Evolutionary conservation across 1,284 basidiomycete species (phyloP).

Genomic region (Microbotryum intermedium): DNA sequence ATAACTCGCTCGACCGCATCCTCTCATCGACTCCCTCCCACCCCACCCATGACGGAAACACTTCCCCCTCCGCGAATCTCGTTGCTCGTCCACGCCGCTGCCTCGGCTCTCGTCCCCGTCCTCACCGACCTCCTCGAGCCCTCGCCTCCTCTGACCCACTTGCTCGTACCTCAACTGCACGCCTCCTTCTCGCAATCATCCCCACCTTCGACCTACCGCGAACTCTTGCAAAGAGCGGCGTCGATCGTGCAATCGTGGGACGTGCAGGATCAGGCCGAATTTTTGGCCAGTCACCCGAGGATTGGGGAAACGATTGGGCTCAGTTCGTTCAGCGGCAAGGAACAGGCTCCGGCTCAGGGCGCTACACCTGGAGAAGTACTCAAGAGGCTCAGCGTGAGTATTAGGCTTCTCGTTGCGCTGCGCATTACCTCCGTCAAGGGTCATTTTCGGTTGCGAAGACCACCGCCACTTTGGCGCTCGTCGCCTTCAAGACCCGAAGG

Average conservation of each 20-base stretch:
- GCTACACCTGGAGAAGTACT: constrained; percentile 31
- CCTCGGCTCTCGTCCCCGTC: constrained; percentile 33
- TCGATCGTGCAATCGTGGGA: constrained; percentile 53
- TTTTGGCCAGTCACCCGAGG: constrained; percentile 74
- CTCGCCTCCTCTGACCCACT: constrained; percentile 51
- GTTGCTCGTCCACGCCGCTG: constrained; percentile 20
- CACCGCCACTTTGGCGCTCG: too few species aligned
- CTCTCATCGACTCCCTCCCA: too few species aligned
- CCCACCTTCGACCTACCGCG: constrained; percentile 44
- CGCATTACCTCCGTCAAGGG: background rate
- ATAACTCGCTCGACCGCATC: too few species aligned
- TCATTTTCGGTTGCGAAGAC: too few species aligned
- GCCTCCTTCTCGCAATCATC: constrained; percentile 12
- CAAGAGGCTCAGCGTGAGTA: constrained; percentile 29
- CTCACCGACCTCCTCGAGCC: constrained; percentile 60
- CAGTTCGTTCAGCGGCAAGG: constrained; percentile 61
- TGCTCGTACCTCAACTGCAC: constrained; percentile 53
- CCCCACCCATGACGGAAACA: background rate
- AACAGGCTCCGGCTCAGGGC: constrained; percentile 51
- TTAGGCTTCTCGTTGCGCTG: background rate
- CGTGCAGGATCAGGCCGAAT: constrained; percentile 51
- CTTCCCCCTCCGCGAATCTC: constrained; percentile 25
- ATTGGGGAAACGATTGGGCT: constrained; percentile 69
- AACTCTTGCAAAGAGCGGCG: constrained; percentile 56
- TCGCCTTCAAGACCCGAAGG: too few species aligned